These are phyloP conservation scores for Hortiboletus campestris DNA, from an alignment of 768 basidiomycete species.

Conservation along the genomic window DNA sequence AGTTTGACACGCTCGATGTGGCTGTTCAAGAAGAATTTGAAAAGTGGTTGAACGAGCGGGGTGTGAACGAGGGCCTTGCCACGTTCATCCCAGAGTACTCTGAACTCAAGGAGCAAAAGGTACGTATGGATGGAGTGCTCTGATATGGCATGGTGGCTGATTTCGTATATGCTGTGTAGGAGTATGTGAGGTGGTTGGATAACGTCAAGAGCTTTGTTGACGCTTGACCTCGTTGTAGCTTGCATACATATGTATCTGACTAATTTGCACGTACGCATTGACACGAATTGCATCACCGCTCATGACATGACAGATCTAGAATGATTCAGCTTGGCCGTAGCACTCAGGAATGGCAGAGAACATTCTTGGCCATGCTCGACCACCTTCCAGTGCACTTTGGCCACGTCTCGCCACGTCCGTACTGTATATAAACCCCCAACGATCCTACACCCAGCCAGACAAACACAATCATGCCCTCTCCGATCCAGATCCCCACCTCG, in stretches of 20 bases:
- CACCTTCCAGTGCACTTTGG: background rate
- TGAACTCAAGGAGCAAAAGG: constrained; percentile 91
- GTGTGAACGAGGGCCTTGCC: constrained; percentile 79
- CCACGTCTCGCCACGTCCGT: constrained; percentile 1
- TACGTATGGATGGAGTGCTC: constrained; percentile 27
- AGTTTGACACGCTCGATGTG: constrained; percentile 89
- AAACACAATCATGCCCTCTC: constrained; percentile 25
- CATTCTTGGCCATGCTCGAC: constrained; percentile 8
- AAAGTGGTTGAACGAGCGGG: constrained; percentile 84
- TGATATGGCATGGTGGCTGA: constrained; percentile 8
- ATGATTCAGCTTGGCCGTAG: background rate
- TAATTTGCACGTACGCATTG: constrained; percentile 9
- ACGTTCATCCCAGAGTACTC: constrained; percentile 87
- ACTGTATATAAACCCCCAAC: background rate
- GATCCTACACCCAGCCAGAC: background rate
- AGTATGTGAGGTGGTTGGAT: constrained; percentile 88
- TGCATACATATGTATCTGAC: constrained; percentile 2
- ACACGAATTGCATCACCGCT: constrained; percentile 26
- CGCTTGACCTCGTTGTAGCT: constrained; percentile 29
- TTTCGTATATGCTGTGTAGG: constrained; percentile 43
- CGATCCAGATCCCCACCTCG: constrained; percentile 16
- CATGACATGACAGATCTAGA: background rate
- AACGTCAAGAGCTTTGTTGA: constrained; percentile 84
- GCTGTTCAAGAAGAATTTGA: constrained; percentile 90
- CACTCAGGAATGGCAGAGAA: constrained; percentile 14